These are phyloP conservation scores for Vaccinium vitisidaea DNA, from an alignment of 148 eudicot genomes.

Conservation along the genomic window DNA sequence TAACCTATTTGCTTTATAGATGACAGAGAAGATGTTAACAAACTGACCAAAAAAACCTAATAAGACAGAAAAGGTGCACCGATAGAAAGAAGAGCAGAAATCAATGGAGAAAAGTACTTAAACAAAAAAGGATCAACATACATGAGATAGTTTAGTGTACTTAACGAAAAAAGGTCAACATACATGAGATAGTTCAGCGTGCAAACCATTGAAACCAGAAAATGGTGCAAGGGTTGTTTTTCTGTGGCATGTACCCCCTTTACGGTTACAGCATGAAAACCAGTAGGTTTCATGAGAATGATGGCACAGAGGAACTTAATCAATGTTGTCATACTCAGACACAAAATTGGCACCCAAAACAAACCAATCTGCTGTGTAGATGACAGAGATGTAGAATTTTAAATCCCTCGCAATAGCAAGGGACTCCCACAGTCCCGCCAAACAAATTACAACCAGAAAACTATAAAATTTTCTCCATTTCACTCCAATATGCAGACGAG, in stretches of 20 bases:
- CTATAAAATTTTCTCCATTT: no score
- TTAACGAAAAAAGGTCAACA: neutral
- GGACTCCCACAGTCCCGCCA: no score
- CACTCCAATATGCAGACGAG: no score
- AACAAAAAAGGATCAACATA: neutral
- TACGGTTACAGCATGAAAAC: conserved; percentile 27
- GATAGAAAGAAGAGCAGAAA: neutral
- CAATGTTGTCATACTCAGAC: conserved; percentile 65
- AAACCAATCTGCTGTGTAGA: conserved; percentile 56
- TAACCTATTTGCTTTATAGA: conserved; percentile 47
- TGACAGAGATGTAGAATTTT: conserved; percentile 31
- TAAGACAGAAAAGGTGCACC: neutral
- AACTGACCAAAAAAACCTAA: neutral
- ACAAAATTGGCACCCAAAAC: conserved; percentile 39
- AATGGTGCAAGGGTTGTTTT: neutral
- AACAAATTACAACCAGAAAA: no score
- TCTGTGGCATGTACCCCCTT: conserved; percentile 27
- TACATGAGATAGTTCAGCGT: no score
- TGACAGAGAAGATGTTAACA: conserved; percentile 21
- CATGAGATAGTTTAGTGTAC: no score
- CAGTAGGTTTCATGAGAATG: conserved; percentile 21
- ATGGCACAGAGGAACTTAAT: conserved; percentile 17
- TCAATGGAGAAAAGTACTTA: neutral
- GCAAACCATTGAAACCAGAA: neutral
- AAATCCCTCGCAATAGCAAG: no score